Evolutionary conservation across 192 early-diverging fungal genomes (phyloP).

Genomic region (Allomyces macrogynus): DNA sequence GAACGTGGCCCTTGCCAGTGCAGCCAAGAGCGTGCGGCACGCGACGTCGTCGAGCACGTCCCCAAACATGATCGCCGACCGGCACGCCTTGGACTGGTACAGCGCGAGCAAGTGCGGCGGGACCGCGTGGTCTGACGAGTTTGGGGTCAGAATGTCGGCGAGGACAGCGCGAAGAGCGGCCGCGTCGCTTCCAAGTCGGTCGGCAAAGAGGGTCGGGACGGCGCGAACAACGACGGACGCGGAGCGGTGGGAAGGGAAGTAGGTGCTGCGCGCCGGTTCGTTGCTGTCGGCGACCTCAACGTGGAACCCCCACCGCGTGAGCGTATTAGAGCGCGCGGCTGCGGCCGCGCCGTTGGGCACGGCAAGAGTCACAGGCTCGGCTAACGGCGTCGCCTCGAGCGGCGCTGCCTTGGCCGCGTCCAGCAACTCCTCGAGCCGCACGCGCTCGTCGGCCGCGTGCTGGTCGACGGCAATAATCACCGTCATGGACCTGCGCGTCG

Average conservation of each 20-base stretch:
- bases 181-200: not conserved
- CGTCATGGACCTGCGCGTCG: not conserved
- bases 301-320: not conserved
- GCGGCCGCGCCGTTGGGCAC: not conserved
- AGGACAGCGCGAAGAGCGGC: not conserved
- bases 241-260: too few species aligned
- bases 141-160: not conserved
- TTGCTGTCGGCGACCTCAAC: not conserved
- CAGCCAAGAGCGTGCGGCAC: slow-evolving; percentile 28
- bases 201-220: not conserved
- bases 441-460: slow-evolving; percentile 61
- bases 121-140: not conserved
- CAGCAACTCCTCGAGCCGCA: slow-evolving; percentile 37
- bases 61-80: slow-evolving; percentile 55
- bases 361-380: too few species aligned
- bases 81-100: slow-evolving; percentile 45
- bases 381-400: not conserved
- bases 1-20: slow-evolving; percentile 27
- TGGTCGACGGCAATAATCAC: slow-evolving; percentile 45
- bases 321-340: not conserved
- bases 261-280: too few species aligned
- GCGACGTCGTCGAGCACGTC: slow-evolving; percentile 22
- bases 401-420: not conserved
- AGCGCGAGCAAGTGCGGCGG: not conserved
- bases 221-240: not conserved